Evolutionary conservation across 1,284 basidiomycete genomes (phyloP).

Genomic region (Naganishia cerealis): DNA sequence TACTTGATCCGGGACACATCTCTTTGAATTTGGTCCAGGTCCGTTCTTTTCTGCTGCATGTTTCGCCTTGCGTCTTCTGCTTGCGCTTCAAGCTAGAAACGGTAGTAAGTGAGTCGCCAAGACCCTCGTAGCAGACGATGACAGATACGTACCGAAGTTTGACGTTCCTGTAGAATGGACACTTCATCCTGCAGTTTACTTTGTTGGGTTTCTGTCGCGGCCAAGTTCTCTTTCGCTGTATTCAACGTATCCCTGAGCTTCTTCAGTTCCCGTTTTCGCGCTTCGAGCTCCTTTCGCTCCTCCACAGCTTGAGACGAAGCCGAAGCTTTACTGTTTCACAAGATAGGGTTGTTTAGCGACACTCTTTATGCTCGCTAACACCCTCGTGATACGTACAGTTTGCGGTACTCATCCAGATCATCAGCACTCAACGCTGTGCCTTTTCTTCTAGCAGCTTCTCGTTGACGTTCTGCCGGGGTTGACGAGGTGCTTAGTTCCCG

Average conservation of each 20-base stretch:
- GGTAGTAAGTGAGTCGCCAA: not conserved
- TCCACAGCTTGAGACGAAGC: constrained; percentile 76
- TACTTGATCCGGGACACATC: constrained; percentile 72
- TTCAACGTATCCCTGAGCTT: constrained; percentile 65
- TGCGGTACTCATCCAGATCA: constrained; percentile 82
- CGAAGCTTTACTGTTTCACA: constrained; percentile 64
- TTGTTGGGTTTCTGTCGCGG: constrained; percentile 65
- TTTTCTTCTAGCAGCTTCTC: constrained; percentile 65
- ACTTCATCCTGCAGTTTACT: constrained; percentile 66
- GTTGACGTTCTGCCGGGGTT: constrained; percentile 65
- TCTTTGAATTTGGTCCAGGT: constrained; percentile 71
- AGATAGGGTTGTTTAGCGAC: constrained; percentile 6
- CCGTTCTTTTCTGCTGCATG: constrained; percentile 64
- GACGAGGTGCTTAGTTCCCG: constrained; percentile 16
- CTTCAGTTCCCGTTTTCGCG: constrained; percentile 79
- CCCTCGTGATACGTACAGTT: constrained; percentile 62
- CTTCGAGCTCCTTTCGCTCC: constrained; percentile 83
- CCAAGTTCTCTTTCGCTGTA: constrained; percentile 61
- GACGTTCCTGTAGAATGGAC: constrained; percentile 61
- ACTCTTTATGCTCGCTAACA: not conserved
- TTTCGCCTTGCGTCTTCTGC: constrained; percentile 41
- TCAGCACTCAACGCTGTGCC: constrained; percentile 79
- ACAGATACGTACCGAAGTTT: constrained; percentile 59
- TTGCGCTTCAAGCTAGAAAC: constrained; percentile 20
- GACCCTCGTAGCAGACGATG: not conserved